Conservation (phyloP, 768 basidiomycete species). For the Kwoniella shandongensis region DNA sequence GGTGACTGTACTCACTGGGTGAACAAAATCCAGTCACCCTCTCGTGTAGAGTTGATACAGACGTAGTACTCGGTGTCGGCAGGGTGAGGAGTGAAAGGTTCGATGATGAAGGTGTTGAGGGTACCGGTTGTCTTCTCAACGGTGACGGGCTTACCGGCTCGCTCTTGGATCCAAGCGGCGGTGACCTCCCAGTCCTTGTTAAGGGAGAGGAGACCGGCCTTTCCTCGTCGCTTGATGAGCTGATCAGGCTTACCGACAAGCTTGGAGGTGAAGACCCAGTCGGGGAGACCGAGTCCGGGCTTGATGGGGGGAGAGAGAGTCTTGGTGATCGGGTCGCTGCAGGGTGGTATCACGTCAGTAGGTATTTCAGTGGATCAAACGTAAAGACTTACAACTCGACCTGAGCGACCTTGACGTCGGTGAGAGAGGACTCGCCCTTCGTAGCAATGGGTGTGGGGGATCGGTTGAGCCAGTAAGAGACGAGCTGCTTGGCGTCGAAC, state of each 20-base stretch:
- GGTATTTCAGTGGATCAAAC: conserved; percentile 1
- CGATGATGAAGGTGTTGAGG: conserved; percentile 94
- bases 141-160: conserved; percentile 90
- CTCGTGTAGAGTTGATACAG: conserved; percentile 92
- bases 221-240: conserved; percentile 98
- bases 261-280: conserved; percentile 55
- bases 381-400: conserved; percentile 49
- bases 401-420: conserved; percentile 68
- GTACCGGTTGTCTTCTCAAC: conserved; percentile 94
- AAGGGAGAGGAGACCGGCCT: conserved; percentile 89
- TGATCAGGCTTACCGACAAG: conserved; percentile 62
- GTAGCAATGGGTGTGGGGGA: conserved; percentile 66
- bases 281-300: conserved; percentile 54
- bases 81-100: conserved; percentile 97
- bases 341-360: background rate
- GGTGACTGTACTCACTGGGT: conserved; percentile 61
- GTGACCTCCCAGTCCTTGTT: conserved; percentile 92
- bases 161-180: conserved; percentile 77
- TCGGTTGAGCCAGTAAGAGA: conserved; percentile 95
- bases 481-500: conserved; percentile 97
- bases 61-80: conserved; percentile 95
- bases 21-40: conserved; percentile 95
- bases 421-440: conserved; percentile 60
- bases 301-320: conserved; percentile 52
- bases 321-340: conserved; percentile 52